These are phyloP conservation scores for Bullera alba DNA, from an alignment of 768 basidiomycete species.

Conservation along the genomic window DNA sequence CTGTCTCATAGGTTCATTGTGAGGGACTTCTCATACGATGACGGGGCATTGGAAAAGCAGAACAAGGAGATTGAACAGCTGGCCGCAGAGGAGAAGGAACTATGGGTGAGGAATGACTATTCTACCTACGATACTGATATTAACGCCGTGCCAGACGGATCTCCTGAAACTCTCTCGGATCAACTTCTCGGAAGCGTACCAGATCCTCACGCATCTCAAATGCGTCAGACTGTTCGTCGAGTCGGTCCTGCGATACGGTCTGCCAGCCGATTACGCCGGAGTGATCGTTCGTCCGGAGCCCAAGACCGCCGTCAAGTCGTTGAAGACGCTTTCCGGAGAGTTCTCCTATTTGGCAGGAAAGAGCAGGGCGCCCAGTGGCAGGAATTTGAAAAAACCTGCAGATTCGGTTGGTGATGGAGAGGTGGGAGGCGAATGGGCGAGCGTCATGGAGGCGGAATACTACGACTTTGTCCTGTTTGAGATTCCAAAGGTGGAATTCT, in stretches of 20 bases:
- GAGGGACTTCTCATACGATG: conserved; percentile 87
- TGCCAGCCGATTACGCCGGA: conserved; percentile 84
- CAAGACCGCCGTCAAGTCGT: conserved; percentile 71
- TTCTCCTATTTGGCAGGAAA: conserved; percentile 75
- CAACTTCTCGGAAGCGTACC: conserved; percentile 95
- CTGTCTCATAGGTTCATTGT: conserved; percentile 65
- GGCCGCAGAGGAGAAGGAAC: conserved; percentile 82
- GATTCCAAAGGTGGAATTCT: conserved; percentile 68
- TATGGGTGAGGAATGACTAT: conserved; percentile 63
- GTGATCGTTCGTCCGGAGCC: conserved; percentile 73
- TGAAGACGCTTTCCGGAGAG: conserved; percentile 64
- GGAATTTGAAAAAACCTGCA: conserved; percentile 47
- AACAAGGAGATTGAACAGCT: conserved; percentile 71
- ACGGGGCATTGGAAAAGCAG: conserved; percentile 71
- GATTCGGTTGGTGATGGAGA: conserved; percentile 55
- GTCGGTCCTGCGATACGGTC: conserved; percentile 87
- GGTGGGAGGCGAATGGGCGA: conserved; percentile 83
- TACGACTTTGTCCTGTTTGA: conserved; percentile 93
- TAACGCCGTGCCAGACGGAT: conserved; percentile 62
- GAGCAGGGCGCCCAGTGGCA: conserved; percentile 51
- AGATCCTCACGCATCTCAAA: conserved; percentile 88
- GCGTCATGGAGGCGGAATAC: conserved; percentile 88
- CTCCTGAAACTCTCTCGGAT: conserved; percentile 81
- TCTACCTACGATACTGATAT: conserved; percentile 1
- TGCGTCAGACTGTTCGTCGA: conserved; percentile 85